Percentiles rank a stretch among this genome's conserved stretches.
Evolutionary conservation across 768 basidiomycete species (phyloP).

Genomic region (Botryobasidium botryosum): DNA sequence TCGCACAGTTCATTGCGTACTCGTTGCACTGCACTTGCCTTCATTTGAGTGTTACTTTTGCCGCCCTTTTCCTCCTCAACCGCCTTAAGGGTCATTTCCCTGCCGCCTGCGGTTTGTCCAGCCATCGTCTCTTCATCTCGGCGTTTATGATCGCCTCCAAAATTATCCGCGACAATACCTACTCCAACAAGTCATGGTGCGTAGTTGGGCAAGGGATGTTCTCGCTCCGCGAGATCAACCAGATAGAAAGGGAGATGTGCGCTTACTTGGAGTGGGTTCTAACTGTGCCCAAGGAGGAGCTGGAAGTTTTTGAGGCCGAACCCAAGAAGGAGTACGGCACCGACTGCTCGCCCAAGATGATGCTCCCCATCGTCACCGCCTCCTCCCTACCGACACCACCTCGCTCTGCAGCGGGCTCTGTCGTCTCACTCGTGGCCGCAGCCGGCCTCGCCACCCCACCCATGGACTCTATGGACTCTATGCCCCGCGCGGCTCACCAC

Average conservation of each 20-base stretch:
- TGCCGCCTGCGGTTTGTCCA: slow-evolving; percentile 75
- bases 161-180: slow-evolving; percentile 88
- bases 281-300: slow-evolving; percentile 22
- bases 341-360: no score
- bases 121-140: slow-evolving; percentile 78
- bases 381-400: no score
- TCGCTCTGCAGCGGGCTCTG: no score
- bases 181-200: slow-evolving; percentile 85
- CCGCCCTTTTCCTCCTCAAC: slow-evolving; percentile 57
- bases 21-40: slow-evolving; percentile 72
- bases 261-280: slow-evolving; percentile 75
- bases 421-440: no score
- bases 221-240: slow-evolving; percentile 73
- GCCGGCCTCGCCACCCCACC: no score
- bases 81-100: slow-evolving; percentile 85
- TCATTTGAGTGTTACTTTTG: slow-evolving; percentile 45
- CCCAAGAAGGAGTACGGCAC: slow-evolving; percentile 21
- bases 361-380: no score
- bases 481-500: no score
- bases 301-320: slow-evolving; percentile 20
- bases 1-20: slow-evolving; percentile 75
- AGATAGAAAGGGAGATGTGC: slow-evolving; percentile 94
- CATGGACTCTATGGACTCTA: no score
- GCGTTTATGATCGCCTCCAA: slow-evolving; percentile 88
- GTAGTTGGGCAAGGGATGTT: slow-evolving; percentile 85